Evolutionary conservation across 2,329 filamentous ascomycete genomes (phyloP).

Genomic region (Magnaporthales sp.): DNA sequence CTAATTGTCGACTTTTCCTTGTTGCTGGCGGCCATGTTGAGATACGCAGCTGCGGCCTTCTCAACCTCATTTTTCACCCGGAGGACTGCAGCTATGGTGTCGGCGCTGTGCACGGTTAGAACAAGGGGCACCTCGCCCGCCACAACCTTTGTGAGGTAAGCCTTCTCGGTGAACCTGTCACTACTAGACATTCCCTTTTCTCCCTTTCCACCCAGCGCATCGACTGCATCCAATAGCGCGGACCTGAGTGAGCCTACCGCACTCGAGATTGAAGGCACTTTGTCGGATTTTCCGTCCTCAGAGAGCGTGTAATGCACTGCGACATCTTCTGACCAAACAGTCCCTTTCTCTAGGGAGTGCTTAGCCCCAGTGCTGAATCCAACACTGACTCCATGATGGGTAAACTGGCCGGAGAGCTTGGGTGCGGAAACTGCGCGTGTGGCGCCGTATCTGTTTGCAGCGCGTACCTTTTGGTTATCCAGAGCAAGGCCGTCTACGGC

Average conservation of each 20-base stretch:
- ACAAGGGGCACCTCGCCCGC: constrained; percentile 44
- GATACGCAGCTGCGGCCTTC: constrained; percentile 17
- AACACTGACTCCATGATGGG: constrained; percentile 48
- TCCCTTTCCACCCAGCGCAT: not conserved
- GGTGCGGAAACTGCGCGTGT: constrained; percentile 52
- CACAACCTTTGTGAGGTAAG: constrained; percentile 45
- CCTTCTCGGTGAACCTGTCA: constrained; percentile 36
- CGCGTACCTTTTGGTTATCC: constrained; percentile 45
- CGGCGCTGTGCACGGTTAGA: constrained; percentile 52
- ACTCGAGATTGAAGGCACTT: constrained; percentile 42
- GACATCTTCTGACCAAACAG: constrained; percentile 44
- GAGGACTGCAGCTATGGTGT: constrained; percentile 52
- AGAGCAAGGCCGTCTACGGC: constrained; percentile 48
- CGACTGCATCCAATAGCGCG: constrained; percentile 44
- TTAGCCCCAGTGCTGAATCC: constrained; percentile 45
- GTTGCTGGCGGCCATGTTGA: constrained; percentile 7
- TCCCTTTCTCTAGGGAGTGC: constrained; percentile 35
- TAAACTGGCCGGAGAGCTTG: constrained; percentile 27
- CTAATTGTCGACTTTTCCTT: constrained; percentile 24
- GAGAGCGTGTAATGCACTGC: constrained; percentile 45
- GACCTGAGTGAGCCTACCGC: constrained; percentile 41
- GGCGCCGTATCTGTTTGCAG: constrained; percentile 45
- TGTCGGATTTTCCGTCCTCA: constrained; percentile 31
- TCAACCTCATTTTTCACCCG: constrained; percentile 50
- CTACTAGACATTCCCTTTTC: constrained; percentile 20